Percentiles rank a stretch among this genome's conserved stretches.
phyloP scores from a whole-genome alignment of 1,139 yeast species.

The Saccharomycopsis hybrid region DNA sequence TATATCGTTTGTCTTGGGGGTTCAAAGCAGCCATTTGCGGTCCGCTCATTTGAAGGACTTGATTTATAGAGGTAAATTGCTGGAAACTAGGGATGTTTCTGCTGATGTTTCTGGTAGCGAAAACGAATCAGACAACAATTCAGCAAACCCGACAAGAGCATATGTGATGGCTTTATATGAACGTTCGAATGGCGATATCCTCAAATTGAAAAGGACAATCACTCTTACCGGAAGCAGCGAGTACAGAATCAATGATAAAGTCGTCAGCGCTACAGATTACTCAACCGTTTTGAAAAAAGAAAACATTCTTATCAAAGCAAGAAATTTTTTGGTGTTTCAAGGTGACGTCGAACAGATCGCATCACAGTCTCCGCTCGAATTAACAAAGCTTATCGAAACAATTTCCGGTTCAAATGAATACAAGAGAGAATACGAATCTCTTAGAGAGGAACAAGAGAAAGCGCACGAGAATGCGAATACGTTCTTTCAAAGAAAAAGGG shows the following conservation, averaged over 20 bases:
- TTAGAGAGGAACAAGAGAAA: constrained; percentile 59
- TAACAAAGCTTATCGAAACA: constrained; percentile 70
- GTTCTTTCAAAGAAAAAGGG: constrained; percentile 65
- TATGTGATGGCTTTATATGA: constrained; percentile 79
- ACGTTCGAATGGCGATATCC: constrained; percentile 47
- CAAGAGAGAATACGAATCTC: constrained; percentile 58
- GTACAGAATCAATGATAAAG: constrained; percentile 58
- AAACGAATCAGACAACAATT: constrained; percentile 14
- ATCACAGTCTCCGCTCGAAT: constrained; percentile 72
- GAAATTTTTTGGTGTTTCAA: constrained; percentile 90
- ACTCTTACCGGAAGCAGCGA: constrained; percentile 55
- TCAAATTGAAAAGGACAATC: constrained; percentile 51
- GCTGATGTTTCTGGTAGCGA: constrained; percentile 18
- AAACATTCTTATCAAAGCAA: constrained; percentile 80
- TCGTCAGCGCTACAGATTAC: constrained; percentile 63
- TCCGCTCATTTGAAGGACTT: constrained; percentile 69
- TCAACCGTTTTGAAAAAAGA: constrained; percentile 63
- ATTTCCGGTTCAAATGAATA: constrained; percentile 76
- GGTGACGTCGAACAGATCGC: constrained; percentile 97
- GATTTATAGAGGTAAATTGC: constrained; percentile 65
- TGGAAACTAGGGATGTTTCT: constrained; percentile 25
- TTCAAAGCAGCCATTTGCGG: constrained; percentile 69
- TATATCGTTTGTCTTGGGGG: constrained; percentile 89
- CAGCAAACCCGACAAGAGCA: constrained; percentile 51
- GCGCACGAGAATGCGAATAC: constrained; percentile 62